A percentile compares a stretch with the other conserved stretches of the same genome.
Evolutionary conservation across 768 basidiomycete genomes (phyloP).

Genomic region (Chiua virens): DNA sequence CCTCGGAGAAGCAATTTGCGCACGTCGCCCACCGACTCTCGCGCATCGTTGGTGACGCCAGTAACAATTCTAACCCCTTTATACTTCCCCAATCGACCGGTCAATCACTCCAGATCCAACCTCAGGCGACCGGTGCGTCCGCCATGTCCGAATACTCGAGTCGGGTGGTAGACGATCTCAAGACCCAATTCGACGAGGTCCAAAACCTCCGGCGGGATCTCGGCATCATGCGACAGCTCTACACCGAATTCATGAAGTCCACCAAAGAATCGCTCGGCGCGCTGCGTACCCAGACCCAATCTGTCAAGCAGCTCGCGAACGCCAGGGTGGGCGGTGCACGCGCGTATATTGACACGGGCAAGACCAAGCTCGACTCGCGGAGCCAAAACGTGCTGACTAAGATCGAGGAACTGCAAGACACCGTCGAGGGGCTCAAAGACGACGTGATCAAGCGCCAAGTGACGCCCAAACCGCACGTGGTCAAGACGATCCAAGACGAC

Average conservation of each 20-base stretch:
- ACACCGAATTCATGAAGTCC: slow-evolving; percentile 89
- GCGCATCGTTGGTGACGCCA: slow-evolving; percentile 53
- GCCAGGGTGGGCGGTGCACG: slow-evolving; percentile 83
- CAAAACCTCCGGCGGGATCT: slow-evolving; percentile 92
- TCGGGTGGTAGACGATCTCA: slow-evolving; percentile 78
- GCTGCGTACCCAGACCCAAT: slow-evolving; percentile 80
- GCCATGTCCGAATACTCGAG: slow-evolving; percentile 68
- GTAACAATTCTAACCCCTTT: slow-evolving; percentile 35
- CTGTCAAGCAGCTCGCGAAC: slow-evolving; percentile 83
- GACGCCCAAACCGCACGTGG: slow-evolving; percentile 71
- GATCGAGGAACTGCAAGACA: slow-evolving; percentile 91
- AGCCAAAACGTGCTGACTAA: slow-evolving; percentile 90
- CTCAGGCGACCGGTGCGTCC: slow-evolving; percentile 76
- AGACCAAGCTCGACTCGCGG: slow-evolving; percentile 84
- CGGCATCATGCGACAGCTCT: slow-evolving; percentile 90
- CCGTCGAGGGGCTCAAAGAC: slow-evolving; percentile 83
- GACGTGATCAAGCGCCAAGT: slow-evolving; percentile 90
- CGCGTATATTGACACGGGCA: slow-evolving; percentile 87
- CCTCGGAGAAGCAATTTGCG: slow-evolving; percentile 74
- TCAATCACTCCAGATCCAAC: slow-evolving; percentile 53
- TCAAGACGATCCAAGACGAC: slow-evolving; percentile 73
- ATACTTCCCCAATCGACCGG: slow-evolving; percentile 67
- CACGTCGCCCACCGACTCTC: slow-evolving; percentile 73
- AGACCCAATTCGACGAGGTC: slow-evolving; percentile 93
- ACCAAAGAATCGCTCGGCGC: slow-evolving; percentile 83